Evolutionary conservation across 2,329 filamentous ascomycete species (phyloP), one percentile per base, ranked within the genome.

Genomic region (Phialophora macrospora): DNA sequence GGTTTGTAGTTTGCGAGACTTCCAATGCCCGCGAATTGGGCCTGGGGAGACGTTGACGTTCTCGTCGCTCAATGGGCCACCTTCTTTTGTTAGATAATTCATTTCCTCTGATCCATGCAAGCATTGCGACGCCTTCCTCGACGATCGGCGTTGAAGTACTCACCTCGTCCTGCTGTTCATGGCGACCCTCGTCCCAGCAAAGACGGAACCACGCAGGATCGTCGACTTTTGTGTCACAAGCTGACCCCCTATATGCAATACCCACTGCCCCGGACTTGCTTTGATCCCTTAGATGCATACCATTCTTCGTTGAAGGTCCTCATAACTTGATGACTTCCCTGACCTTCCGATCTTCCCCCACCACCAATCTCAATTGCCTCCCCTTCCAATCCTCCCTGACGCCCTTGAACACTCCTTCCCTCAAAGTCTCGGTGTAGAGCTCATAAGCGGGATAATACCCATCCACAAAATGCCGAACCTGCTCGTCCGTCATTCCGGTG

Each of bases 401-500:
- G 41, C 71, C 76, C 52, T 73, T 78, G 67, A 90, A 85, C 32
- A 88, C 78, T 1, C 88, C 88, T 28, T 77, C 74, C 63, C 88
- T 81, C 64, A 91, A 74, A 20, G 80, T 82, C 32, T 87, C 84
- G 1, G 84, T 84, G 73, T 86, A 92, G 11, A 91, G 81, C 78
- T 91, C 89, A 72, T 91, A 91, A 1, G 87, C 88, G 3, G 89
- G 89, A 72, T 88, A 91, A 76, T 91, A 87, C 69, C 87, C 87
- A 74, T 89, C 84, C 17, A 91, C 90, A 76, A 97, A 97, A 55
- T 84, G 81, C 63, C 87, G 82, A 51, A 97, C 91, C 75, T 94
- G 85, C 63, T 92, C 89, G 71, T 91, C 88, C 1, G 87, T 90
- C 93, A 97, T 97, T 32, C 92, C 93, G 0, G 83, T 84, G 0